Conservation (phyloP, 2,329 filamentous ascomycete genomes). For the Phialocephala sp. region DNA sequence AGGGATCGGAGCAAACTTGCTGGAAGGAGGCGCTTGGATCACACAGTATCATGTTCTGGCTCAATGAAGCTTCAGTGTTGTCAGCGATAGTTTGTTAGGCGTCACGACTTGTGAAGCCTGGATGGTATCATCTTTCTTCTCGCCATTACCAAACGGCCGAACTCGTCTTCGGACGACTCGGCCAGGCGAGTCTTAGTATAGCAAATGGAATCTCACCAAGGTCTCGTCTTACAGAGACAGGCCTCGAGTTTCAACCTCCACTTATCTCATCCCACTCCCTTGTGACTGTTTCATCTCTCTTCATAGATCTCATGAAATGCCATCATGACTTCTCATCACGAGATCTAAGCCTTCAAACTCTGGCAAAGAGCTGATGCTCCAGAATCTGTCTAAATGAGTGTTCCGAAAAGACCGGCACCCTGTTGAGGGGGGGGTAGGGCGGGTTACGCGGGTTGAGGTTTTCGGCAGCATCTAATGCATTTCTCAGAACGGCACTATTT, state of each 20-base stretch:
- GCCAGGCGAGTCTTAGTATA: conserved; percentile 17
- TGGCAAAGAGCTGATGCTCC: background rate
- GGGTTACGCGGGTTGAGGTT: background rate
- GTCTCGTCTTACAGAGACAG: conserved; percentile 17
- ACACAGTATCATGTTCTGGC: conserved; percentile 26
- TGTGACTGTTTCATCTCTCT: conserved; percentile 10
- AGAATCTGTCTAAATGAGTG: background rate
- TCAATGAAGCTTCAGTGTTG: conserved; percentile 32
- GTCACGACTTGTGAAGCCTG: background rate
- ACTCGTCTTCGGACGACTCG: conserved; percentile 2
- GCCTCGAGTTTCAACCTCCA: conserved; percentile 19
- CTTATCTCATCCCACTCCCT: conserved; percentile 8
- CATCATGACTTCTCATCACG: conserved; percentile 2
- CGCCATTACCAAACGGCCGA: background rate
- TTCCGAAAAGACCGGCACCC: background rate
- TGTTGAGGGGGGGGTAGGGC: background rate
- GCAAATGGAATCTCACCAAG: conserved; percentile 12
- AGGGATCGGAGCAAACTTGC: conserved; percentile 19
- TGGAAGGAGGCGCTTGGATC: conserved; percentile 25
- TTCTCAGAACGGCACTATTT: conserved; percentile 7
- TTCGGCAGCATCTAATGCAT: conserved; percentile 1
- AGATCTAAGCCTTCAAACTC: background rate
- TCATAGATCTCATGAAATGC: background rate
- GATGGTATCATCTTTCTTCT: conserved; percentile 7
- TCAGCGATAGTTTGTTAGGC: conserved; percentile 32